Base-by-base conservation (phyloP, 257 asterid species). In the Solanum arcanum region DNA sequence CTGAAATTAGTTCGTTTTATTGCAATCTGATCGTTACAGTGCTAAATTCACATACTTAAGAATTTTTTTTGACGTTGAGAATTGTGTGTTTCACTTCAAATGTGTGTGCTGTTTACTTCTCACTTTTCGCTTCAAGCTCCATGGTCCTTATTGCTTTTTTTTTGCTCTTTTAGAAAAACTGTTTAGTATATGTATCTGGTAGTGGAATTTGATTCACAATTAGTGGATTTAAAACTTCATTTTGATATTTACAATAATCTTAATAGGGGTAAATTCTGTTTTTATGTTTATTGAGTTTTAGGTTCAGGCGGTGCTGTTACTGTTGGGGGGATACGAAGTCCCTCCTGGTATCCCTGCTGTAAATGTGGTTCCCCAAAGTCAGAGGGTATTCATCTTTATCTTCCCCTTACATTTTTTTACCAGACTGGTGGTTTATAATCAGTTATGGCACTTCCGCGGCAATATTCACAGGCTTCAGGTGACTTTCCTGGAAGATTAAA, bases 261-360 rank as follows among this genome's bases (percentile, higher is more conserved):
- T 49, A 49, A 81, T 49, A 5, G 85, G 46, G 85, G 85, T 35
- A 81, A 16, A 2, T 27, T 80, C 35, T 80, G 10, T 46, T 18
- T 47, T 81, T 81, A 29, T 47, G 69, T 29, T 80, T 80, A 27
- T 80, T 29, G 85, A 86, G 42, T 86, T 86, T 90, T 93, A 95
- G 99, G 98, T 96, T 74, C 99, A 94, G 93, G 98, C 98, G 59
- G 99, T 95, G 87, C 87, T 96, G 86, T 86, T 95, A 80, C 94
- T 95, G 64, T 93, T 96, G 94, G 99, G 99, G 35, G 99, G 98
- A 88, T 92, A 89, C 86, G 99, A 96, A 90, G 95, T 93, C 76
- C 99, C 99, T 66, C 83, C 91, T 12, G 94, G 95, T 42, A 89
- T 96, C 88, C 98, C 98, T 77, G 62, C 93, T 83, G 91, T 92